Conservation (phyloP, 768 basidiomycete species). For the Termitomyces sp. region DNA sequence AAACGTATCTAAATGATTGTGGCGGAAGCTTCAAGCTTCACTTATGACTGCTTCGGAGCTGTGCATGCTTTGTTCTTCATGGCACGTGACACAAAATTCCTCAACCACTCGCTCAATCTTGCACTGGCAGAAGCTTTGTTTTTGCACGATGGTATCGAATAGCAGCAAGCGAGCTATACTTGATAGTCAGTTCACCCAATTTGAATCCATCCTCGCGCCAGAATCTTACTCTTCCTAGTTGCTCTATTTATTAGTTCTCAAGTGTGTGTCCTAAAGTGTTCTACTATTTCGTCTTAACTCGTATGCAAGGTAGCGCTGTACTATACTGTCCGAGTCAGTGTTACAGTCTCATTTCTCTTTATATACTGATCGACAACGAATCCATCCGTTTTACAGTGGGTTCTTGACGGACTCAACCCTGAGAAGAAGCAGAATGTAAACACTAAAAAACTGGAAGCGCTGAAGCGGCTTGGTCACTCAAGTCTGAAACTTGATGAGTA, state of each 20-base stretch:
- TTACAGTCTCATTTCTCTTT: not conserved
- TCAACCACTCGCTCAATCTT: not conserved
- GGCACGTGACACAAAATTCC: not conserved
- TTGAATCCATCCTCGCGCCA: not conserved
- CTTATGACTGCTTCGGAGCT: no score
- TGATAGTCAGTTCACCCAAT: slow-evolving; percentile 12
- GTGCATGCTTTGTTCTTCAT: not conserved
- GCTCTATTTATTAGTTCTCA: slow-evolving; percentile 47
- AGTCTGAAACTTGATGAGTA: slow-evolving; percentile 84
- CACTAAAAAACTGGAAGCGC: slow-evolving; percentile 63
- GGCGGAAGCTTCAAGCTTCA: no score
- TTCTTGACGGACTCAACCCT: slow-evolving; percentile 47
- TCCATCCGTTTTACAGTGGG: slow-evolving; percentile 46
- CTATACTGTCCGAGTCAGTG: slow-evolving; percentile 66
- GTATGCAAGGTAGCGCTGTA: slow-evolving; percentile 66
- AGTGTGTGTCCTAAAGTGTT: slow-evolving; percentile 27
- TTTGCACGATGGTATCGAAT: slow-evolving; percentile 10
- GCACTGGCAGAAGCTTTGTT: not conserved
- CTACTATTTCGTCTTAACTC: slow-evolving; percentile 16
- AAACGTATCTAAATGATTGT: no score
- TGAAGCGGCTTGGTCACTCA: slow-evolving; percentile 67
- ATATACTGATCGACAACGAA: not conserved
- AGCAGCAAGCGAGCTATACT: slow-evolving; percentile 17
- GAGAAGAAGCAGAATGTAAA: slow-evolving; percentile 58
- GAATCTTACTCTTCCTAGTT: slow-evolving; percentile 28